Conservation (phyloP, 768 basidiomycete species). For the Tremella yokohamensis region DNA sequence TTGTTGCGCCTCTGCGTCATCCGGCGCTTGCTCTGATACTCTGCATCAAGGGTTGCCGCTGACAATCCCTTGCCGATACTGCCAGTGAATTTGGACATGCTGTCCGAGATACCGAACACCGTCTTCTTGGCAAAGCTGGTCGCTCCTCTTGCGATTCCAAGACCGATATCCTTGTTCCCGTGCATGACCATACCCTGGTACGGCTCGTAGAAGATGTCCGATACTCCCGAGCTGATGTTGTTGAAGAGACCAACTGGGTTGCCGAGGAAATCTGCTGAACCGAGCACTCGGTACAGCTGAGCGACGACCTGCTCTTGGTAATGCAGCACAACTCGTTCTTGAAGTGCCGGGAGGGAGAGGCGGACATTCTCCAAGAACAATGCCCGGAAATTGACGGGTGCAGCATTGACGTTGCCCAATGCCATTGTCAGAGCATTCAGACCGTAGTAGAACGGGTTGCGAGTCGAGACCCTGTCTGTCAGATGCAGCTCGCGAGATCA, state of each 20-base stretch:
- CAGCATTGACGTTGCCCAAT: slow-evolving; percentile 93
- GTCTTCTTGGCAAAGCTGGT: slow-evolving; percentile 99
- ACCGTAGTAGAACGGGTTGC: slow-evolving; percentile 87
- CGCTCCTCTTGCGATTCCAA: slow-evolving; percentile 93
- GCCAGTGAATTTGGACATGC: slow-evolving; percentile 95
- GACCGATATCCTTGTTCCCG: slow-evolving; percentile 88
- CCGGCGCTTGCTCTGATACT: slow-evolving; percentile 84
- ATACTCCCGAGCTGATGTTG: slow-evolving; percentile 95
- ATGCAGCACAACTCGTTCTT: slow-evolving; percentile 79
- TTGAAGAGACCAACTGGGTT: slow-evolving; percentile 91
- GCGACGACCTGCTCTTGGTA: slow-evolving; percentile 90
- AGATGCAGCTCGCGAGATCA: not conserved
- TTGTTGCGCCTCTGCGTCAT: slow-evolving; percentile 88
- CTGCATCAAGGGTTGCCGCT: slow-evolving; percentile 92
- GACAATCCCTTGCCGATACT: slow-evolving; percentile 96
- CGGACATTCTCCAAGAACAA: slow-evolving; percentile 93
- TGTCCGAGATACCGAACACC: slow-evolving; percentile 91
- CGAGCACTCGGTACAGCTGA: slow-evolving; percentile 91
- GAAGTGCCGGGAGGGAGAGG: slow-evolving; percentile 75
- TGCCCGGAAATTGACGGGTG: slow-evolving; percentile 88
- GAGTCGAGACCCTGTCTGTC: slow-evolving; percentile 50
- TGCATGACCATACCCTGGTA: slow-evolving; percentile 95
- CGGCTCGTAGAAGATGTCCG: slow-evolving; percentile 98
- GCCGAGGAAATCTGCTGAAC: slow-evolving; percentile 85
- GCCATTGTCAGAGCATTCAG: slow-evolving; percentile 95